phyloP scores from a whole-genome alignment of 2,329 filamentous ascomycete species.

The Mycocentrospora acerina region DNA sequence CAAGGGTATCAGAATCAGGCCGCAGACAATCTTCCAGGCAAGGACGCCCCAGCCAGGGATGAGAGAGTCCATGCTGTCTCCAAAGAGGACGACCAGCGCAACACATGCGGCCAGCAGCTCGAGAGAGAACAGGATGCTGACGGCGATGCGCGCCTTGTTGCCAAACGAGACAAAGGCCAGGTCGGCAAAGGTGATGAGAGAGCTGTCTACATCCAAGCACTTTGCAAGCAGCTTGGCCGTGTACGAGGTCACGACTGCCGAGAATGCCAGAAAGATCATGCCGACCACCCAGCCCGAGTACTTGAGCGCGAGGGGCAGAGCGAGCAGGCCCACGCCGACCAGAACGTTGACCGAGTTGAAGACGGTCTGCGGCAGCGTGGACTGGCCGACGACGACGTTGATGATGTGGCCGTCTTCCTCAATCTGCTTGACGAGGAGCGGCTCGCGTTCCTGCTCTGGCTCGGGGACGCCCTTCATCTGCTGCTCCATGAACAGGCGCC shows the following conservation, averaged over 20 bases:
- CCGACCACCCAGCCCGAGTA: slow-evolving; percentile 89
- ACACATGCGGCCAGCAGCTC: slow-evolving; percentile 88
- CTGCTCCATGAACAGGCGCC: slow-evolving; percentile 52
- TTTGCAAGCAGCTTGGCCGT: slow-evolving; percentile 83
- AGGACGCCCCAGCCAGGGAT: slow-evolving; percentile 69
- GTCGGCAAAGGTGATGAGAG: slow-evolving; percentile 91
- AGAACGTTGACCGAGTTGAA: slow-evolving; percentile 96
- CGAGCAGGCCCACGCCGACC: slow-evolving; percentile 86
- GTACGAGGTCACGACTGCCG: slow-evolving; percentile 76
- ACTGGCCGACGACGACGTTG: slow-evolving; percentile 84
- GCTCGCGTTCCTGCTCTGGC: slow-evolving; percentile 57
- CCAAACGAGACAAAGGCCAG: slow-evolving; percentile 91
- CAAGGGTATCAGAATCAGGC: slow-evolving; percentile 74
- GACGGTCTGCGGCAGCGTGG: slow-evolving; percentile 91
- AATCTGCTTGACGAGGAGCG: slow-evolving; percentile 83
- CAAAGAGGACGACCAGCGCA: slow-evolving; percentile 87
- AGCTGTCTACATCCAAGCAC: slow-evolving; percentile 83
- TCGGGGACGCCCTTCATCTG: slow-evolving; percentile 46
- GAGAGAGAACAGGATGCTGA: slow-evolving; percentile 82
- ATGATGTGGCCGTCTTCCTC: slow-evolving; percentile 82
- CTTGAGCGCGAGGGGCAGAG: slow-evolving; percentile 81
- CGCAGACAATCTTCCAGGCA: slow-evolving; percentile 84
- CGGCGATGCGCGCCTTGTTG: slow-evolving; percentile 74
- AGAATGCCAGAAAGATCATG: slow-evolving; percentile 70
- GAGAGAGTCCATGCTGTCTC: slow-evolving; percentile 81